Base-by-base conservation (phyloP, 2,329 filamentous ascomycete species). In the Talaromyces funiculosus region DNA sequence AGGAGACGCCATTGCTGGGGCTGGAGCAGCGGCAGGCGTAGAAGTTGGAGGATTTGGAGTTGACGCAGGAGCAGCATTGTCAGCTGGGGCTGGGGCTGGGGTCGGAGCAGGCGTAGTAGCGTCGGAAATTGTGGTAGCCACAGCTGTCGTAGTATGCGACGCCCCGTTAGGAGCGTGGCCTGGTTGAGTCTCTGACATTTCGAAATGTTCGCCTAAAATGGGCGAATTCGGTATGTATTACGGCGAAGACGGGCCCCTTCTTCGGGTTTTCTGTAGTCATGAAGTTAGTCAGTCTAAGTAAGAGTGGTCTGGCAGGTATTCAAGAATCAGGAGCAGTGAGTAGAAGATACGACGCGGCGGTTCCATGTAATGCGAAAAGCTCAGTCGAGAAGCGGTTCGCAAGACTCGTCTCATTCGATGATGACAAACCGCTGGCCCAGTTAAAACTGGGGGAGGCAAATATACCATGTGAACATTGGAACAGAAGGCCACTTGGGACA, bases 141-240 rank as follows among this genome's bases (percentile, higher is more conserved):
- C 9, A 43, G 45, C 45, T 18, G 37, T 26, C 40, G 35, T 31
- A 53, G 57, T 22, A 54, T 54, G 49, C 43, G 45, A 53, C 31
- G 31, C 31, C n/a, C 18, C 49, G n/a, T 38, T 51, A 43, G 29
- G 37, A 29, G 33, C 18, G 24, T 57, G 26, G 22, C 42, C 47
- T 29, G 55, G 37, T 18, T 53, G 55, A 54, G 54, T 37, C 26
- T 61, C 60, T 40, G 60, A 58, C 60, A 61, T 61, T 14, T 38
- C 45, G 38, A n/a, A 45, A 37, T 40, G 31, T 40, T n/a, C 47
- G 37, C 38, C 18, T 57, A 37, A 18, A 53, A 20, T 42, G 53
- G 35, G 55, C 59, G 45, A 42, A 31, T 29, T 29, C 43, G 7
- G 20, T 47, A 47, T 10, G 40, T 37, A 31, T 10, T 22, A 29